Conservation (phyloP, 202 grass and related monocot species). For the Setaria viridis region DNA sequence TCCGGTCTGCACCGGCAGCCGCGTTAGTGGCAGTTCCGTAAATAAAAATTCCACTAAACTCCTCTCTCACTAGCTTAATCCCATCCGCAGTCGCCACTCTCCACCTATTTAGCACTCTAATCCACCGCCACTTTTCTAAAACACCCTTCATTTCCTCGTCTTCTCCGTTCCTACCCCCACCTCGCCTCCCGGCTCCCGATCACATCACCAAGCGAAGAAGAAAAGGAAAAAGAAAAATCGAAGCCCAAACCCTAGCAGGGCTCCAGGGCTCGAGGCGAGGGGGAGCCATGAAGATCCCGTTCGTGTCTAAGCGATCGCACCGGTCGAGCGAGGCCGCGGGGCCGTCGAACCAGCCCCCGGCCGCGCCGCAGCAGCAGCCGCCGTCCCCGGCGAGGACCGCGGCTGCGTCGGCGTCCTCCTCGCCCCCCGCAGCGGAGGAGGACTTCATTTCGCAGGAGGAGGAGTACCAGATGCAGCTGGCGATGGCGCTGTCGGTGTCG, state of each 20-base stretch:
- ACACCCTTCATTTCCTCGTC: constrained; percentile 28
- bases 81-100: not conserved
- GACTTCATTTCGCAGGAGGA: constrained; percentile 84
- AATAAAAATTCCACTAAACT: not conserved
- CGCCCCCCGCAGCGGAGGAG: constrained; percentile 29
- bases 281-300: constrained; percentile 74
- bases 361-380: constrained; percentile 8
- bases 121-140: constrained; percentile 25
- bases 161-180: constrained; percentile 16
- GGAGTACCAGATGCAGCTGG: constrained; percentile 93
- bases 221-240: not conserved
- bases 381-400: not conserved
- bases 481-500: constrained; percentile 80
- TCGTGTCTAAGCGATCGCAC: constrained; percentile 73
- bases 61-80: not conserved
- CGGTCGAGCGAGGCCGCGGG: constrained; percentile 65
- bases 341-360: constrained; percentile 18
- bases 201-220: constrained; percentile 28
- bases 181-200: constrained; percentile 9
- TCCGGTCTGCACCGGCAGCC: not conserved
- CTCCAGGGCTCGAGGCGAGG: constrained; percentile 23
- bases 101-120: not conserved
- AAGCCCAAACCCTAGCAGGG: constrained; percentile 40
- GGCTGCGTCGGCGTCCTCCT: constrained; percentile 7
- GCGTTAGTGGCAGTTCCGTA: not conserved